Evolutionary conservation across 192 early-diverging fungal species (phyloP), one percentile per base, ranked within the genome.

Genomic region (Tieghemiomyces parasiticus): DNA sequence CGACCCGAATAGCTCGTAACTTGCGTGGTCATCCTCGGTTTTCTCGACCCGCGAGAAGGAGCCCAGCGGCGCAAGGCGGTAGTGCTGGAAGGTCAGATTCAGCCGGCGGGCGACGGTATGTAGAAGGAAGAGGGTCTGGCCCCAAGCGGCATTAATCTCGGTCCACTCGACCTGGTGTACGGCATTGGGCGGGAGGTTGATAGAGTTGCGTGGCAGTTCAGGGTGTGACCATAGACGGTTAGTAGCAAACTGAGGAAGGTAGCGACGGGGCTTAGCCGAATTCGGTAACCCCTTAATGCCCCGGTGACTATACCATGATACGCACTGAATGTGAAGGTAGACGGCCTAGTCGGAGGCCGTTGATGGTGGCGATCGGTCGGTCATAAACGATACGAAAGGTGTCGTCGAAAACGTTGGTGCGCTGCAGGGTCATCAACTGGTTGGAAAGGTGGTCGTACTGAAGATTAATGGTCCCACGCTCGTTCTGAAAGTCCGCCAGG

Each of bases 71-170:
- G 95, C 78, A 13, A 97, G 69, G 24, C 87, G 79, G 67, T 87
- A 91, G 8, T 81, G 81, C 63, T 84, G 71, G 67, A 97, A 95
- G 31, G 80, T 78, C 63, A 91, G 89, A 14, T 81, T 78, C 4
- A 94, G 75, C 61, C 88, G 87, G 60, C 82, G 81, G 12, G 90
- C 91, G 26, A 95, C 78, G 0, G 90, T 91, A 66, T 93, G 86
- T 25, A 97, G 62, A 58, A 97, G 71, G 25, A 97, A 69, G 35
- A 91, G 59, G 4, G 88, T 78, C 63, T 94, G 92, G 22, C 95
- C 95, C 87, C 91, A 86, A 1, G 88, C 95, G 0, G 95, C 91
- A 72, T 97, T 97, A 58, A 97, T 93, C 72, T 97, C 95, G 26
- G 70, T 75, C 95, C 95, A 97, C 38, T 95, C 92, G n/a, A n/a